These are phyloP conservation scores for Plasmodium vivax DNA, from an alignment of 169 alveolate genomes.

Conservation along the genomic window DNA sequence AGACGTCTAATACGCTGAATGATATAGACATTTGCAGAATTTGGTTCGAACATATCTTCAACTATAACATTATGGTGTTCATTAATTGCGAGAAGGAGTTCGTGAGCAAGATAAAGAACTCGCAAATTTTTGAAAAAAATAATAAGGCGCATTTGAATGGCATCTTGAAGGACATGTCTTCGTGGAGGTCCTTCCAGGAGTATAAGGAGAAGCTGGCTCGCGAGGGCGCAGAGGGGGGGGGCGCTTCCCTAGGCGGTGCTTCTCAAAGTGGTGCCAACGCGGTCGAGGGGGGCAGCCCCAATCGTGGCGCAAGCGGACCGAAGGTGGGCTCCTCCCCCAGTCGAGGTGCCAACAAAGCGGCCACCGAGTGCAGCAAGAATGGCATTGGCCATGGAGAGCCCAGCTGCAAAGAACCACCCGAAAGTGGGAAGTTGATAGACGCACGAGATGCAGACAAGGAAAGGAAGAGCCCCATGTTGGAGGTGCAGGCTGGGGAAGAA, in stretches of 20 bases:
- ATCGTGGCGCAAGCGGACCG: background rate
- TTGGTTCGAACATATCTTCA: constrained; percentile 57
- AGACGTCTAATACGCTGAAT: constrained; percentile 42
- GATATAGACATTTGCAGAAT: constrained; percentile 68
- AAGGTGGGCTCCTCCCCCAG: background rate
- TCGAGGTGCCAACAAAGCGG: background rate
- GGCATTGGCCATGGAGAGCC: background rate
- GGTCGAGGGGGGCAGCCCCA: background rate
- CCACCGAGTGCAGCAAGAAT: background rate
- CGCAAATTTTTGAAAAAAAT: constrained; percentile 60
- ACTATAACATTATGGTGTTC: constrained; percentile 30
- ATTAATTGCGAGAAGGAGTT: constrained; percentile 63
- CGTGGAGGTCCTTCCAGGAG: constrained; percentile 45
- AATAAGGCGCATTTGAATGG: constrained; percentile 32
- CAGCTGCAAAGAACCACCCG: background rate
- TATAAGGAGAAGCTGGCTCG: constrained; percentile 19
- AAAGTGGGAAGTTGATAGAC: background rate
- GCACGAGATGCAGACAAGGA: background rate
- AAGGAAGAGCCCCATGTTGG: background rate
- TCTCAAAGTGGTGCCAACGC: no score
- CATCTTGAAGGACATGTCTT: constrained; percentile 22
- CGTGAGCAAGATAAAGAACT: constrained; percentile 26
- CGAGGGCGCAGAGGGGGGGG: background rate
- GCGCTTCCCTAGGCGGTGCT: background rate
- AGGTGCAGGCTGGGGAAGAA: background rate